These are phyloP conservation scores for Hypholoma fasciculare DNA, from an alignment of 768 basidiomycete genomes.

Conservation along the genomic window DNA sequence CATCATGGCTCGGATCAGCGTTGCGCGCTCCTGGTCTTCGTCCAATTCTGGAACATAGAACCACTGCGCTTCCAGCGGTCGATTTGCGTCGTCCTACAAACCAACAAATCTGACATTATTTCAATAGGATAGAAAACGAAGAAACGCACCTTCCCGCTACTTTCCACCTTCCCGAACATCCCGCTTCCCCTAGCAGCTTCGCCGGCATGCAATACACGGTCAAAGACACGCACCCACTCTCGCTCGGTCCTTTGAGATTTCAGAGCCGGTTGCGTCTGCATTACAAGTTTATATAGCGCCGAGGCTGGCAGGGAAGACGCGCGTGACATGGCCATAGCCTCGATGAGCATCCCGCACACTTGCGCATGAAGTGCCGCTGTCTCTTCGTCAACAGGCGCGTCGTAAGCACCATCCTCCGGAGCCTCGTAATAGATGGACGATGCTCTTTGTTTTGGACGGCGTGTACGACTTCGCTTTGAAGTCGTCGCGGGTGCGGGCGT, in stretches of 20 bases:
- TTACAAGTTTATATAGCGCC: slow-evolving; percentile 50
- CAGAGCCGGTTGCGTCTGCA: slow-evolving; percentile 54
- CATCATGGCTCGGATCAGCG: slow-evolving; percentile 70
- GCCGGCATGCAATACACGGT: slow-evolving; percentile 46
- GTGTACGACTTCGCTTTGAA: not conserved
- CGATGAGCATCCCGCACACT: slow-evolving; percentile 67
- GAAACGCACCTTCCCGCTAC: slow-evolving; percentile 53
- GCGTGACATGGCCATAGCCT: slow-evolving; percentile 70
- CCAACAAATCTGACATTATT: not conserved
- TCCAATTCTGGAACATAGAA: slow-evolving; percentile 78
- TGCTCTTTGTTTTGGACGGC: slow-evolving; percentile 1
- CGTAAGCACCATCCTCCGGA: not conserved
- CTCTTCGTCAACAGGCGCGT: slow-evolving; percentile 12
- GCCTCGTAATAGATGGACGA: not conserved
- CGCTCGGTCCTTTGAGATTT: slow-evolving; percentile 36
- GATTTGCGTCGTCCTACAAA: slow-evolving; percentile 46
- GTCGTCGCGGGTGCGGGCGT: not conserved
- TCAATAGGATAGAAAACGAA: slow-evolving; percentile 4
- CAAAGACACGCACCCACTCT: slow-evolving; percentile 53
- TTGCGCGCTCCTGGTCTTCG: slow-evolving; percentile 68
- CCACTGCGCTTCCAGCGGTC: slow-evolving; percentile 64
- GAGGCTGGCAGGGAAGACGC: slow-evolving; percentile 64
- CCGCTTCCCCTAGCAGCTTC: slow-evolving; percentile 47
- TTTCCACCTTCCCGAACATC: slow-evolving; percentile 74
- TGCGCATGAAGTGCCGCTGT: slow-evolving; percentile 36